Conservation (phyloP, 768 basidiomycete species). For the Lanmaoa rubissima region DNA sequence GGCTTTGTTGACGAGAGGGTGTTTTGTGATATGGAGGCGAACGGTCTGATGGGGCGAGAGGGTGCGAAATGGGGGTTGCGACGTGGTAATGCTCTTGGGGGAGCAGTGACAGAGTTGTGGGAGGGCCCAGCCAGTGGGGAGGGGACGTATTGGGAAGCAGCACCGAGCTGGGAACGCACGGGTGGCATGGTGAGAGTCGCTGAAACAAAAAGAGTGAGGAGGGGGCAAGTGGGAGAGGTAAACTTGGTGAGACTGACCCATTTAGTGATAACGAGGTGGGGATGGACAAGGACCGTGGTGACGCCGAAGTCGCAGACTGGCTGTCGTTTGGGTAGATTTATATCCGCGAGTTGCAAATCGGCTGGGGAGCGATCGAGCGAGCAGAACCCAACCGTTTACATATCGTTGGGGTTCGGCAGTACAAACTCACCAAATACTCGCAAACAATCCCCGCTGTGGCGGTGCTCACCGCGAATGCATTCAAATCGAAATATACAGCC, state of each 20-base stretch:
- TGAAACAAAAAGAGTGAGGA: conserved; percentile 8
- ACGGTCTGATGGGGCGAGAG: conserved; percentile 78
- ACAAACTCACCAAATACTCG: conserved; percentile 17
- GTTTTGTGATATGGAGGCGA: conserved; percentile 52
- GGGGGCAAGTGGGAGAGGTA: not conserved
- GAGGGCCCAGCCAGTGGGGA: conserved; percentile 59
- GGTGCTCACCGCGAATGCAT: conserved; percentile 1
- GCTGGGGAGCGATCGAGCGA: conserved; percentile 20
- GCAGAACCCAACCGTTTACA: not conserved
- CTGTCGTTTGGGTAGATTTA: conserved; percentile 30
- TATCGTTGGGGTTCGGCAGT: conserved; percentile 33
- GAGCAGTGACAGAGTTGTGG: conserved; percentile 32
- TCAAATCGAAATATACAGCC: conserved; percentile 6
- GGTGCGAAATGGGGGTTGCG: conserved; percentile 57
- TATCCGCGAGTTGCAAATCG: conserved; percentile 25
- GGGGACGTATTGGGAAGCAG: conserved; percentile 45
- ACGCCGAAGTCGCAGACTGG: conserved; percentile 28
- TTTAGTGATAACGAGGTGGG: conserved; percentile 18
- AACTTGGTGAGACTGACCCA: conserved; percentile 35
- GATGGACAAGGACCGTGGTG: conserved; percentile 27
- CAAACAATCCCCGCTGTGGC: conserved; percentile 13
- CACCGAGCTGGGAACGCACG: conserved; percentile 24
- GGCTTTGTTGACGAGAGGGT: conserved; percentile 40
- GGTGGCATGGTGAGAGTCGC: conserved; percentile 46
- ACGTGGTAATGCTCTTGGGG: conserved; percentile 36